Base-by-base conservation (phyloP, 495 filamentous ascomycete species). In the Penicillium angulare region DNA sequence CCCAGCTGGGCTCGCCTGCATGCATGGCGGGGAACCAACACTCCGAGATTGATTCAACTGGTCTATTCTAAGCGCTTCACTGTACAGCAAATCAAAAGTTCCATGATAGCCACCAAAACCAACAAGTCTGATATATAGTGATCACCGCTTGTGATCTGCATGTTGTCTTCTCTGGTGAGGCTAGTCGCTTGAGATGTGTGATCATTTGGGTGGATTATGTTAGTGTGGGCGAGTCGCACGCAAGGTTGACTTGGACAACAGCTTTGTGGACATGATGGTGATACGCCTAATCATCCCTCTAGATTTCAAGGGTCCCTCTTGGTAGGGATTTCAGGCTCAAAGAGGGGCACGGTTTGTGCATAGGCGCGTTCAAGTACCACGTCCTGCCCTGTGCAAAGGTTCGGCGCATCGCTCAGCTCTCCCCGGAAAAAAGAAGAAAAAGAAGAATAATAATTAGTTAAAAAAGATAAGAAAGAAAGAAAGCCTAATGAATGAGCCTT, bases 371-470 rank as follows among this genome's bases (percentile, higher is more conserved):
- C 79, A 18, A 81, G 60, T 47, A 81, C 72, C 70, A 87, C 50
- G 1, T 72, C 80, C 33, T 67, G 58, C 21, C 74, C 61, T 3
- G 76, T 74, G 45, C 65, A 61, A 53, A 79, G 77, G 8, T 74
- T 64, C 33, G 84, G 48, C 53, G 74, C 65, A 46, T 80, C 69
- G 3, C 82, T 84, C 16, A 78, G 76, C 8, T 81, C 85, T 4
- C 89, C 72, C 63, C 87, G 90, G 54, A 74, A 90, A 9, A 89
- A 80, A n/a, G n/a, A n/a, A n/a, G n/a, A n/a, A n/a, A n/a, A n/a
- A n/a, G n/a, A n/a, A n/a, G n/a, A n/a, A n/a, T n/a, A n/a, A n/a
- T n/a, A n/a, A n/a, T n/a, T n/a, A n/a, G n/a, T n/a, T n/a, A n/a
- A n/a, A n/a, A n/a, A n/a, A n/a, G n/a, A n/a, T n/a, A n/a, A n/a